Percentiles rank a stretch among this genome's conserved stretches.
Evolutionary conservation across 306 rosid species (phyloP).

Genomic region (Dalbergia cochinchinensis): DNA sequence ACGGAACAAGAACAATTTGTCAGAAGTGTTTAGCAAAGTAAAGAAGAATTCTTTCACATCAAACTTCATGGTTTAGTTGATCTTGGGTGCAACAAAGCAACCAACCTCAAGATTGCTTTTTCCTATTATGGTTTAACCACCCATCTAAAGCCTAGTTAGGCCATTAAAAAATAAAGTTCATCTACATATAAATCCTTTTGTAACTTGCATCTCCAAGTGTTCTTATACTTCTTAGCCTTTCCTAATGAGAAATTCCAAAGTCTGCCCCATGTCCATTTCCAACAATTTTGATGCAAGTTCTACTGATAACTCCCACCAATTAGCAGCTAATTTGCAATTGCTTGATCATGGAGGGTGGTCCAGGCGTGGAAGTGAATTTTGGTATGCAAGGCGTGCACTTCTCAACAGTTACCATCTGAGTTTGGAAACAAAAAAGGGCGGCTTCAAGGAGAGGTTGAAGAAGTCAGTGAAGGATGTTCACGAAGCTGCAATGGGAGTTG

Average conservation of each 20-base stretch:
- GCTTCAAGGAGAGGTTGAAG: slow-evolving; percentile 56
- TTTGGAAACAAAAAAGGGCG: slow-evolving; percentile 38
- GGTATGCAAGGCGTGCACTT: slow-evolving; percentile 62
- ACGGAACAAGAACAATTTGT: neutral
- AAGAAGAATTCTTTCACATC: slow-evolving; percentile 19
- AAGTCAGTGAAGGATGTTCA: slow-evolving; percentile 51
- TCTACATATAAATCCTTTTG: slow-evolving; percentile 7
- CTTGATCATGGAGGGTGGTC: slow-evolving; percentile 44
- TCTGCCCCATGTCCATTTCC: slow-evolving; percentile 42
- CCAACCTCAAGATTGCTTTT: slow-evolving; percentile 41
- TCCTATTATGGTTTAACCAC: slow-evolving; percentile 53
- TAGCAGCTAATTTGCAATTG: slow-evolving; percentile 24
- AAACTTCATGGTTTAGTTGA: slow-evolving; percentile 38
- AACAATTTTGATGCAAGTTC: neutral
- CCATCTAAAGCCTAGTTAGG: neutral
- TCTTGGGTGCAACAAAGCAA: slow-evolving; percentile 54
- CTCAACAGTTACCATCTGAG: slow-evolving; percentile 64
- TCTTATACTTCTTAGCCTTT: neutral
- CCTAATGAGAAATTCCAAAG: slow-evolving; percentile 49
- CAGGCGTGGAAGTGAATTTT: slow-evolving; percentile 52
- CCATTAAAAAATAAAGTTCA: neutral
- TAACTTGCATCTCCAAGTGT: neutral
- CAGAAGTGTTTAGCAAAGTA: neutral
- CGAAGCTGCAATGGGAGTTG: slow-evolving; percentile 31
- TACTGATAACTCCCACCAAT: slow-evolving; percentile 2